These are phyloP conservation scores for Thielaviopsis punctulata DNA, from an alignment of 2,329 filamentous ascomycete genomes.

Conservation along the genomic window DNA sequence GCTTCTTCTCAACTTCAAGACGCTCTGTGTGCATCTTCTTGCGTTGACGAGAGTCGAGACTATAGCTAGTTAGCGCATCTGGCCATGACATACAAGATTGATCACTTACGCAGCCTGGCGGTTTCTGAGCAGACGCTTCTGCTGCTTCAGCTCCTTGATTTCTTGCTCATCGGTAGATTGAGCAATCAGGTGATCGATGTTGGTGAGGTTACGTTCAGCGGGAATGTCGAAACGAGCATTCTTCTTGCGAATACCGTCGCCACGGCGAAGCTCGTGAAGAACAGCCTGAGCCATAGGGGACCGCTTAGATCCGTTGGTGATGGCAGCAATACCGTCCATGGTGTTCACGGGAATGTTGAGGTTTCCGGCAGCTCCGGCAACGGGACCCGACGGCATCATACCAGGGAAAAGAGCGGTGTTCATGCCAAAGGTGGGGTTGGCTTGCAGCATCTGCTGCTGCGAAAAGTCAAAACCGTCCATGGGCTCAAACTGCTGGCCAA, in stretches of 20 bases:
- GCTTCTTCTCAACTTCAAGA: slow-evolving; percentile 92
- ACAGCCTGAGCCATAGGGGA: slow-evolving; percentile 14
- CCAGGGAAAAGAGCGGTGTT: slow-evolving; percentile 36
- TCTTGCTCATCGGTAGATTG: slow-evolving; percentile 79
- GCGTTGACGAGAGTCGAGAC: slow-evolving; percentile 86
- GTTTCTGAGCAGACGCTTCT: slow-evolving; percentile 87
- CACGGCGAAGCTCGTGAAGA: slow-evolving; percentile 47
- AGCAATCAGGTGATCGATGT: slow-evolving; percentile 84
- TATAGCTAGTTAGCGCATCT: slow-evolving; percentile 22
- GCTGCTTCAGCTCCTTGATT: slow-evolving; percentile 96
- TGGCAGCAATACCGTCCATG: slow-evolving; percentile 37
- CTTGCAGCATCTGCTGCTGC: slow-evolving; percentile 30
- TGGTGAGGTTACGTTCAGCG: slow-evolving; percentile 77
- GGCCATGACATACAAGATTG: slow-evolving; percentile 14
- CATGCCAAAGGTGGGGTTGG: slow-evolving; percentile 37
- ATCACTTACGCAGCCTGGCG: slow-evolving; percentile 79
- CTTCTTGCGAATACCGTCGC: slow-evolving; percentile 94
- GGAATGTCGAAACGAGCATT: slow-evolving; percentile 97
- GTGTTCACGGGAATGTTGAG: slow-evolving; percentile 1
- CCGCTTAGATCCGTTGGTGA: slow-evolving; percentile 35
- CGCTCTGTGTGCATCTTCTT: slow-evolving; percentile 98
- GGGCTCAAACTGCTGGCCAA: slow-evolving; percentile 49
- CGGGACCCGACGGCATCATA: slow-evolving; percentile 24
- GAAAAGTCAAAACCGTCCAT: slow-evolving; percentile 42
- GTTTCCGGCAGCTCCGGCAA: not conserved